Conservation (phyloP, 1,284 basidiomycete genomes). For the Coniferiporia sulphurascens region DNA sequence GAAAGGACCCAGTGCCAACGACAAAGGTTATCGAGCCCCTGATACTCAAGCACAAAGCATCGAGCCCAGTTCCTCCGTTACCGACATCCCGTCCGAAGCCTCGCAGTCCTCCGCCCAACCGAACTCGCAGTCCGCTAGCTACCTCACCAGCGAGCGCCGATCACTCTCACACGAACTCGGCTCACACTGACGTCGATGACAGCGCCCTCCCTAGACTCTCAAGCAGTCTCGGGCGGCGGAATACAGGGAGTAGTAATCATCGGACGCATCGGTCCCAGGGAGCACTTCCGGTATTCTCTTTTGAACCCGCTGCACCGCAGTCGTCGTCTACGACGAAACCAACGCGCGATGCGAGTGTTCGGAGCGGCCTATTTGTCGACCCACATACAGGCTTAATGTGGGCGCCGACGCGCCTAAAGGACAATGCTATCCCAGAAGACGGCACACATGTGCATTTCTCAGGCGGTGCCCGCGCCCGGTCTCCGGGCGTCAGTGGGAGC, state of each 20-base stretch:
- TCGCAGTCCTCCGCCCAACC: slow-evolving; percentile 11
- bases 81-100: slow-evolving; percentile 5
- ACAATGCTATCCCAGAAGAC: slow-evolving; percentile 1
- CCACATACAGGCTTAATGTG: slow-evolving; percentile 31
- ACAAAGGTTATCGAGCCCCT: not conserved
- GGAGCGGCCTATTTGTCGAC: slow-evolving; percentile 12
- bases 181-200: slow-evolving; percentile 10
- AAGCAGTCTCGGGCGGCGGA: slow-evolving; percentile 11
- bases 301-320: slow-evolving; percentile 11
- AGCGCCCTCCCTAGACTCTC: slow-evolving; percentile 16
- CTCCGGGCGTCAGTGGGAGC: slow-evolving; percentile 16
- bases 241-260: not conserved
- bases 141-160: not conserved
- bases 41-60: slow-evolving; percentile 8
- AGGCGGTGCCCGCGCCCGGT: slow-evolving; percentile 2
- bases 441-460: not conserved
- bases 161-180: slow-evolving; percentile 5
- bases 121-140: slow-evolving; percentile 12
- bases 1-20: not conserved
- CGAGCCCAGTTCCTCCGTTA: slow-evolving; percentile 14
- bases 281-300: slow-evolving; percentile 11
- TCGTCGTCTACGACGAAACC: not conserved
- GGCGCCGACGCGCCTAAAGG: slow-evolving; percentile 60
- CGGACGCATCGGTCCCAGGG: slow-evolving; percentile 1
- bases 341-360: slow-evolving; percentile 1